Evolutionary conservation across 2,329 filamentous ascomycete species (phyloP).

Genomic region (Zymoseptoria passerinii): DNA sequence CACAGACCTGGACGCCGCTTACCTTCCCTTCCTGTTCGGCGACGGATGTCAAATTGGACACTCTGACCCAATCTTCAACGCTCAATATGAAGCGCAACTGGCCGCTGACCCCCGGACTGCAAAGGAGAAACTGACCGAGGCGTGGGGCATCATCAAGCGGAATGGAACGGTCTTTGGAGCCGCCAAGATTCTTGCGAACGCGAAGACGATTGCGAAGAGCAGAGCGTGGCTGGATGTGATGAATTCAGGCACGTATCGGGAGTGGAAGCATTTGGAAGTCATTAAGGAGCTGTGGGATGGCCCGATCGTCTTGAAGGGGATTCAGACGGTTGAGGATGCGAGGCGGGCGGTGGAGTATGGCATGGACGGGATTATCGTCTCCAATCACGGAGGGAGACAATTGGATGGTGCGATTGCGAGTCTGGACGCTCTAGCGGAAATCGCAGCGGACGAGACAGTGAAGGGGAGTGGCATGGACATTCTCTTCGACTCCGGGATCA

Average conservation of each 20-base stretch:
- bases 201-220: constrained; percentile 29
- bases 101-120: constrained; percentile 27
- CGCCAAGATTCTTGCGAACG: constrained; percentile 29
- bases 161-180: constrained; percentile 29
- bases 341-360: constrained; percentile 38
- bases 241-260: constrained; percentile 28
- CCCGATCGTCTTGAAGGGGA: constrained; percentile 56
- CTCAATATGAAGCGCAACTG: constrained; percentile 38
- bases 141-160: constrained; percentile 31
- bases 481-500: constrained; percentile 46
- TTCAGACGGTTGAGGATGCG: constrained; percentile 45
- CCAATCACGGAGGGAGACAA: constrained; percentile 47
- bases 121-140: constrained; percentile 29
- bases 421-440: constrained; percentile 50
- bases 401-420: constrained; percentile 45
- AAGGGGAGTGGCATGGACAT: constrained; percentile 33
- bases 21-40: constrained; percentile 33
- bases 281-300: constrained; percentile 56
- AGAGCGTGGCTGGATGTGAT: constrained; percentile 30
- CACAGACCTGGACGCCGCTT: constrained; percentile 19
- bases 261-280: constrained; percentile 54
- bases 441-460: constrained; percentile 52
- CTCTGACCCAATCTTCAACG: constrained; percentile 51
- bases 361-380: constrained; percentile 46
- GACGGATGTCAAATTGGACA: constrained; percentile 47